Percentiles rank a stretch among this genome's conserved stretches.
Conservation (phyloP, 2,329 filamentous ascomycete species). For the Tolypocladium guangdongense region DNA sequence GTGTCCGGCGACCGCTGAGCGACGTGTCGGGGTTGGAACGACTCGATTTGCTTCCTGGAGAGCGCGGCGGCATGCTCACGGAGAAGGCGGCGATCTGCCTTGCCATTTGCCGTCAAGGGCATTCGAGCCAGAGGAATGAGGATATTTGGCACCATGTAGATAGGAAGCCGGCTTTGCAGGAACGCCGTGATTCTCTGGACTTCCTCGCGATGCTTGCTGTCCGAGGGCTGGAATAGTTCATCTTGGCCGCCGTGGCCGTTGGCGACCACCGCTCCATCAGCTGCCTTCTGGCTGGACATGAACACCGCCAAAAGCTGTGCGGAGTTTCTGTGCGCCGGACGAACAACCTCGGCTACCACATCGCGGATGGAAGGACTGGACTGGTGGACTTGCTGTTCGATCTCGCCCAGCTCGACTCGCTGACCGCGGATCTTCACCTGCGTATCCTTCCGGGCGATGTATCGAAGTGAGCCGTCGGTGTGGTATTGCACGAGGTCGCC, state of each 20-base stretch:
- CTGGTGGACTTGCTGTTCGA: constrained; percentile 10
- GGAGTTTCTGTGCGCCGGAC: background rate
- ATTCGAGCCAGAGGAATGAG: constrained; percentile 1
- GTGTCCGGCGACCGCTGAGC: background rate
- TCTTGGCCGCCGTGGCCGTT: background rate
- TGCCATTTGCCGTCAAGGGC: background rate
- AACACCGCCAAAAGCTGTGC: constrained; percentile 1
- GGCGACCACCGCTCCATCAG: background rate
- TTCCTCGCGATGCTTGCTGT: background rate
- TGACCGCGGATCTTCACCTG: constrained; percentile 52
- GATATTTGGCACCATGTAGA: constrained; percentile 6
- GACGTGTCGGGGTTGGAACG: background rate
- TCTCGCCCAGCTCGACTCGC: constrained; percentile 35
- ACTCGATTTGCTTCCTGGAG: background rate
- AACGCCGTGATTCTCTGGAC: background rate
- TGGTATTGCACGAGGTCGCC: constrained; percentile 36
- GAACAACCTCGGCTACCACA: constrained; percentile 1
- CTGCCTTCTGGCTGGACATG: background rate
- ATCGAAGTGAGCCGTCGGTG: constrained; percentile 28
- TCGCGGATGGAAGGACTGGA: background rate
- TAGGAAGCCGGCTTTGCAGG: constrained; percentile 1
- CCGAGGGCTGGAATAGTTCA: background rate
- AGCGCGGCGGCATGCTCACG: background rate
- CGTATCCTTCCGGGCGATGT: constrained; percentile 42
- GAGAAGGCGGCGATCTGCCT: background rate